Evolutionary conservation across 1,284 basidiomycete genomes (phyloP).

Genomic region (Naganishia sp.): DNA sequence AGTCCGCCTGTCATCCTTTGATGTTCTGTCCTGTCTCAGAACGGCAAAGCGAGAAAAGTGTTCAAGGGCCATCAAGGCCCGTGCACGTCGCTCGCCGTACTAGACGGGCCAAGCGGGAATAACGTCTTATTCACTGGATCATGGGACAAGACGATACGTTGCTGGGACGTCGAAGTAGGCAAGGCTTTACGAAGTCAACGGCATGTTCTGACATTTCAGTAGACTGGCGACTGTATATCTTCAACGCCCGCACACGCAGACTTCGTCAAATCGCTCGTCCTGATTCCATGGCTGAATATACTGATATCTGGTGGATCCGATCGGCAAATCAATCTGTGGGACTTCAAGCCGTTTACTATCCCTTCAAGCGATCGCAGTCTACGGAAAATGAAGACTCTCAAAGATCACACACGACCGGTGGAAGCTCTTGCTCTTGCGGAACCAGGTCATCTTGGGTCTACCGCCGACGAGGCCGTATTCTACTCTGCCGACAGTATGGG

Average conservation of each 20-base stretch:
- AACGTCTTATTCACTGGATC: slow-evolving; percentile 73
- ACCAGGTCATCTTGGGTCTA: slow-evolving; percentile 55
- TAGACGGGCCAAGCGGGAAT: slow-evolving; percentile 32
- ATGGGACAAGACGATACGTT: slow-evolving; percentile 83
- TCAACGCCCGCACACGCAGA: slow-evolving; percentile 76
- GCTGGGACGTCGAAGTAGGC: slow-evolving; percentile 73
- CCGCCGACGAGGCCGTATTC: slow-evolving; percentile 47
- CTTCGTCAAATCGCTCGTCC: slow-evolving; percentile 78
- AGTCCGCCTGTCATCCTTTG: too few species aligned
- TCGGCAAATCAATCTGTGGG: slow-evolving; percentile 86
- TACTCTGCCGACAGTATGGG: slow-evolving; percentile 87
- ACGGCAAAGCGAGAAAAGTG: slow-evolving; percentile 70
- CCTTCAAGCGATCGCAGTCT: neutral
- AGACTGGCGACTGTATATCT: slow-evolving; percentile 71
- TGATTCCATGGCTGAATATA: slow-evolving; percentile 65
- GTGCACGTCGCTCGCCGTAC: slow-evolving; percentile 75
- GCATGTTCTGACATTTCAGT: slow-evolving; percentile 6
- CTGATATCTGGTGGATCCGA: slow-evolving; percentile 88
- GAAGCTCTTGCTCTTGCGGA: slow-evolving; percentile 36
- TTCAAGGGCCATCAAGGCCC: slow-evolving; percentile 83
- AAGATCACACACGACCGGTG: slow-evolving; percentile 40
- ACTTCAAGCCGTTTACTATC: slow-evolving; percentile 51
- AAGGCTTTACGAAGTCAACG: slow-evolving; percentile 8
- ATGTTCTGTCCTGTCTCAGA: slow-evolving; percentile 56
- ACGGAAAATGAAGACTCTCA: slow-evolving; percentile 38